Evolutionary conservation across 192 early-diverging fungal genomes (phyloP).

Genomic region (Backusella sp.): DNA sequence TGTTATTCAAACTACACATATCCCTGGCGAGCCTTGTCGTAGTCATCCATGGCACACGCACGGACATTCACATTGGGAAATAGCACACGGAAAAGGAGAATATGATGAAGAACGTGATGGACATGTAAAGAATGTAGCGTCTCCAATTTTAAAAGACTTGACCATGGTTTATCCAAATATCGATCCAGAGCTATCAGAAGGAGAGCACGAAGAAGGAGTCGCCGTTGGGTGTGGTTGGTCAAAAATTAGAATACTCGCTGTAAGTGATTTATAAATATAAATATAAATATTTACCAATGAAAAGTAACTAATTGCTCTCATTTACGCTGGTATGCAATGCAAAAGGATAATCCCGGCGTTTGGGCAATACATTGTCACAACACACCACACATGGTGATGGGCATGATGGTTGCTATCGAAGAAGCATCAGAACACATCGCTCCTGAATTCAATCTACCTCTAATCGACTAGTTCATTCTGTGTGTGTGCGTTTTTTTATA

Average conservation of each 20-base stretch:
- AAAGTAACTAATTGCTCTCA: background rate
- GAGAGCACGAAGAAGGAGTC: background rate
- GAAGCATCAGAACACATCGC: conserved; percentile 21
- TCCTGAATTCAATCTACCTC: background rate
- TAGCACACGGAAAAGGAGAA: conserved; percentile 30
- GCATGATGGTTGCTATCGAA: conserved; percentile 32
- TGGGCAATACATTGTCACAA: conserved; percentile 38
- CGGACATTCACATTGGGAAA: conserved; percentile 35
- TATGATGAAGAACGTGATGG: conserved; percentile 19
- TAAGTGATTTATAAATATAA: conserved; percentile 10
- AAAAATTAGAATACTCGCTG: conserved; percentile 27
- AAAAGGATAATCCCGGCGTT: conserved; percentile 34
- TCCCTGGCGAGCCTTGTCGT: conserved; percentile 14
- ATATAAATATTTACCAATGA: background rate
- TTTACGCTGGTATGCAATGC: background rate
- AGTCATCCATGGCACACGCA: conserved; percentile 39
- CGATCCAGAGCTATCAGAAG: conserved; percentile 12
- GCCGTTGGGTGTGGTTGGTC: conserved; percentile 31
- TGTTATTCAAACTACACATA: conserved; percentile 30
- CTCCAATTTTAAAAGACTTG: conserved; percentile 18
- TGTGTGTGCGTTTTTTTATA: background rate
- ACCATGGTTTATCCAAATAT: conserved; percentile 25
- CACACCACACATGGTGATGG: conserved; percentile 41
- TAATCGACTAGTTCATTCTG: background rate
- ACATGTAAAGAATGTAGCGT: background rate